Evolutionary conservation across 164 flowering plant species (phyloP), one percentile per base, ranked within the genome.

Genomic region (Buxus sempervirens): DNA sequence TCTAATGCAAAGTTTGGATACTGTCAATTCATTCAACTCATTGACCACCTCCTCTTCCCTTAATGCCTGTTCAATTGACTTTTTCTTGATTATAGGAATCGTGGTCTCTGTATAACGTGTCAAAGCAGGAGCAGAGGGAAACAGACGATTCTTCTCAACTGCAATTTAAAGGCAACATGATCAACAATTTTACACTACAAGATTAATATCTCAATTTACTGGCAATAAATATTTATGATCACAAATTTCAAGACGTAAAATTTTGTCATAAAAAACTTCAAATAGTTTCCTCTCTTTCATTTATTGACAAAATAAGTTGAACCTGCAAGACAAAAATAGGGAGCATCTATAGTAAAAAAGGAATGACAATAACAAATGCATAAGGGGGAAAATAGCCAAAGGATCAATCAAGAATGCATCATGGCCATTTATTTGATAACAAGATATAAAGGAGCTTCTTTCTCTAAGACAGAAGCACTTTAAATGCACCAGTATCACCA

Each of bases 111-210:
- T 77, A 75, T 84, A 85, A 57, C 90, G 97, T 76, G 97, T 92
- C 81, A 92, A 77, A 60, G 96, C 85, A 75, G 97, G 90, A 69
- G 73, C 71, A 62, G 82, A 57, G 45, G 96, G 97, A 78, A 82
- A 83, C 54, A 92, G 60, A 72, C 78, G 76, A 18, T 70, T 84
- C 81, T 86, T 88, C 54, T 90, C 97, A 80, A 87, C 97, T 92
- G 91, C 83, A 83, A 20, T 18, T 49, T 25, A 71, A 63, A 76
- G 62, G 38, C 54, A 25, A 57, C 18, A 22, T 27, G 8, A 32
- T 62, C 25, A 70, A 48, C 38, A 18, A 58, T 27, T 22, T 10
- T 56, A 65, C 14, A 58, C 23, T 19, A 49, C 14, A 65, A 14
- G 51, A 45, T 45, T 45, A 1, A 45, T 45, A 15, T 45, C 51